Base-by-base conservation (phyloP, 2,329 filamentous ascomycete species). In the Penicillium sclerotigenum region DNA sequence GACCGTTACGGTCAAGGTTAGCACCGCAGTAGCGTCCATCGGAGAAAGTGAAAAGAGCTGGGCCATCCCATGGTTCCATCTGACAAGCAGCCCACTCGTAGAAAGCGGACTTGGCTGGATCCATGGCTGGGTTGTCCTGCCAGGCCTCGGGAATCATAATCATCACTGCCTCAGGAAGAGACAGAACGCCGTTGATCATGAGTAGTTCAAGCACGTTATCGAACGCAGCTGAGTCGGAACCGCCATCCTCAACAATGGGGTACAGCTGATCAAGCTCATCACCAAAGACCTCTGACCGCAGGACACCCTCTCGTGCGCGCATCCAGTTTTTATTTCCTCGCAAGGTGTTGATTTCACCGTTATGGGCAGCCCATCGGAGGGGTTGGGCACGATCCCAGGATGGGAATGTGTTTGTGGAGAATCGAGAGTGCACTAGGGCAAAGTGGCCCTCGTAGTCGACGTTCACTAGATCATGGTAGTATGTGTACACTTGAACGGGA, bases 271-370 rank as follows among this genome's bases (percentile, higher is more conserved):
- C 91, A 16, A 97, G 86, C 69, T 97, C 92, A 28, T 96, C 91
- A 61, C 90, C 91, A 72, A 97, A 97, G 52, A 96, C 81, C 63
- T 92, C 87, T 1, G 93, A 97, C 72, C 91, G 89, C 83, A 97
- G 89, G 62, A 96, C 87, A 75, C 93, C 93, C 79, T 97, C 93
- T 71, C 93, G 87, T 60, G 93, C 93, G 66, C 92, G 88, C 93
- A 97, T 97, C 93, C 93, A 97, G 79, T 97, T 97, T 83, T 97
- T 97, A 81, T 97, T 97, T 59, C 93, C 93, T 72, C 93, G 89
- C 59, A 97, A 80, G 1, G 93, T 97, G 77, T 97, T 97, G 73
- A 97, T 97, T 79, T 97, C 93, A 81, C 93, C 93, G 75, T 97
- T 97, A 81, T 97, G 93, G 69, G 93, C 93, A 63, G 92, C 92